Base-by-base conservation (phyloP, 2,329 filamentous ascomycete species). In the Paecilomyces formosus region DNA sequence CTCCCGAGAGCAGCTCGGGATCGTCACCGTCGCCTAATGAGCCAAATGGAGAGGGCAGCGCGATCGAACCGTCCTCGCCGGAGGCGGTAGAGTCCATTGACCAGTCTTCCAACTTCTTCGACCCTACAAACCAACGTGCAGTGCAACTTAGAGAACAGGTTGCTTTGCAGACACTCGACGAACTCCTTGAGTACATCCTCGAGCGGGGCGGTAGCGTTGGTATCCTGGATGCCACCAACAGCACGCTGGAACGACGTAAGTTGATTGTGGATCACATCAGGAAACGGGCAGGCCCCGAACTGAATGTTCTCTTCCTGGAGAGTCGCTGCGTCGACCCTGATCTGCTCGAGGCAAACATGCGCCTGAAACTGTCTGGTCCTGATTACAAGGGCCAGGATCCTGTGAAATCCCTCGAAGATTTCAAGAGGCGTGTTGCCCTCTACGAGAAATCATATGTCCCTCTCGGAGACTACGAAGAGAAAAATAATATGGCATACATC, bases 321-420 rank as follows among this genome's bases (percentile, higher is more conserved):
- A 96, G 91, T 68, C 88, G 95, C 56, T 99, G 94, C 74, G 82
- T 91, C 61, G 92, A 97, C 66, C 81, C 89, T 60, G 85, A 86
- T 73, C 79, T 97, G 26, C 81, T 97, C 39, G 92, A 97, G 74
- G 90, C 92, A 18, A 97, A 97, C 70, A 97, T 97, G 92, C 91
- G 93, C 28, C 79, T 97, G 62, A 97, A 97, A 79, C 85, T 97
- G 6, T 95, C 90, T 3, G 94, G 94, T 0, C 94, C 94, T 0
- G 94, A 99, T 74, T 99, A 99, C 78, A 90, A 88, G 68, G 90
- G 91, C 71, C 95, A 96, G 76, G 93, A 99, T 67, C 93, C 94
- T 0, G 77, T 85, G 57, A 86, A 89, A 69, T 92, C 94, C 1
- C 79, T 97, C 50, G 86, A 83, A 33, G 94, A 99, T 71, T 99